Base-by-base conservation (phyloP, 208 protist genomes). In the Crithidia fasciculata region DNA sequence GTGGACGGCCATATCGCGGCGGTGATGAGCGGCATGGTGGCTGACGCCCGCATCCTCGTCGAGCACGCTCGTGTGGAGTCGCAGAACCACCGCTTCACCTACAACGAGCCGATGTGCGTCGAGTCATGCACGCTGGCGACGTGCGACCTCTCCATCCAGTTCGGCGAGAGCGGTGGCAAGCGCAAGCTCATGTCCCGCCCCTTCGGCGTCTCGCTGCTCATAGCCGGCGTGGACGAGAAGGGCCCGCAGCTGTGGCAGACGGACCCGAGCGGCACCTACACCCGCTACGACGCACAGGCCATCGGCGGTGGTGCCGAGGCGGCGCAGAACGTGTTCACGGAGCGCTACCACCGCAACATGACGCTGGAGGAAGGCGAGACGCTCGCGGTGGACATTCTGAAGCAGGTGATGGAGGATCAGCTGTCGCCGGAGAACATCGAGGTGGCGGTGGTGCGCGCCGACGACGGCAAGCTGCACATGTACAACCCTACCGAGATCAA, bases 361-460 rank as follows among this genome's bases (percentile, higher is more conserved):
- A 98, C 96, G 8, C 74, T 99, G 15, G 80, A 81, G 53, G 98
- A 99, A 72, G 98, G 97, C 7, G 97, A 99, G 82, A 92, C 87
- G 49, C 83, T 99, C 7, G 96, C 98, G 13, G 79, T 99, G 36
- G 80, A 87, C 7, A 99, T 98, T 55, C 88, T 99, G 43, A 99
- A 99, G 83, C 96, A 99, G 80, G 98, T 99, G 8, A 99, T 99
- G 99, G 99, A 99, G 80, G 98, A 99, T 68, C 98, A 99, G 75
- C 73, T 99, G 18, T 98, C 90, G 47, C 88, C 91, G 47, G 97
- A 87, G 50, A 99, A 99, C 80, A 92, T 99, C 47, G 98, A 99
- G 81, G 85, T 99, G 15, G 98, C 97, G 5, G 82, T 96, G 10
- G 86, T 99, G 6, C 76, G 83, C 36, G 86, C 80, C 12, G 85